phyloP scores from a whole-genome alignment of 2,329 filamentous ascomycete genomes.

The Exserohilum rostratum region DNA sequence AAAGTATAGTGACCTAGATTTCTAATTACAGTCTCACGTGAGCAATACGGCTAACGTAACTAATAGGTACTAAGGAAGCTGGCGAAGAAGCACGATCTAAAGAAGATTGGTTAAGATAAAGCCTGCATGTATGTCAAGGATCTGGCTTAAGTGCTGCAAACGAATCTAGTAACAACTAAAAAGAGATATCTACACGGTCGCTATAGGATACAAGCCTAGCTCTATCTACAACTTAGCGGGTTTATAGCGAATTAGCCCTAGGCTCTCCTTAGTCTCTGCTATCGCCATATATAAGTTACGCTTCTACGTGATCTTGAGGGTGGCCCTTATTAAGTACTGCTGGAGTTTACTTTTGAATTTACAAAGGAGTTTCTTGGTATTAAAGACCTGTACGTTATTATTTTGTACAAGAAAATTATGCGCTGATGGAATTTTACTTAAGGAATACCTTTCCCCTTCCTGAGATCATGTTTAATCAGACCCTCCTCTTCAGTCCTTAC shows the following conservation, averaged over 20 bases:
- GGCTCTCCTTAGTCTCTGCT: slow-evolving; percentile 15
- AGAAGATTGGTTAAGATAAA: slow-evolving; percentile 14
- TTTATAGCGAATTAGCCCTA: slow-evolving; percentile 21
- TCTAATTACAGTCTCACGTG: neutral
- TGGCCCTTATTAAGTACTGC: slow-evolving; percentile 9
- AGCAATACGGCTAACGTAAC: slow-evolving; percentile 10
- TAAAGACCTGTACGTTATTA: neutral
- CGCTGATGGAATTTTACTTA: neutral
- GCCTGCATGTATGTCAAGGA: slow-evolving; percentile 26
- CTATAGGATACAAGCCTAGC: slow-evolving; percentile 22
- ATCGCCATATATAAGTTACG: slow-evolving; percentile 12
- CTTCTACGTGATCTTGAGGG: slow-evolving; percentile 11
- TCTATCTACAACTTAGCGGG: slow-evolving; percentile 23
- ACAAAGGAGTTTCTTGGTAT: slow-evolving; percentile 3
- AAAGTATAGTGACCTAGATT: slow-evolving; percentile 8
- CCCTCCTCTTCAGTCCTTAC: slow-evolving; percentile 42
- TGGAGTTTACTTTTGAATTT: slow-evolving; percentile 17
- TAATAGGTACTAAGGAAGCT: slow-evolving; percentile 21
- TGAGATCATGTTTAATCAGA: slow-evolving; percentile 43
- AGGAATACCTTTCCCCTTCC: slow-evolving; percentile 39
- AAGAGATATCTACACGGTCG: slow-evolving; percentile 17
- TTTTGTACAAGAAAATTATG: neutral
- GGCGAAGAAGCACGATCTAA: slow-evolving; percentile 22
- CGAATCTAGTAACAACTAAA: slow-evolving; percentile 22
- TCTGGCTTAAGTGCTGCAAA: slow-evolving; percentile 22